Percentiles rank a stretch among this genome's conserved stretches.
These are phyloP conservation scores for Hydnomerulius pinastri DNA, from an alignment of 768 basidiomycete species.

Conservation along the genomic window DNA sequence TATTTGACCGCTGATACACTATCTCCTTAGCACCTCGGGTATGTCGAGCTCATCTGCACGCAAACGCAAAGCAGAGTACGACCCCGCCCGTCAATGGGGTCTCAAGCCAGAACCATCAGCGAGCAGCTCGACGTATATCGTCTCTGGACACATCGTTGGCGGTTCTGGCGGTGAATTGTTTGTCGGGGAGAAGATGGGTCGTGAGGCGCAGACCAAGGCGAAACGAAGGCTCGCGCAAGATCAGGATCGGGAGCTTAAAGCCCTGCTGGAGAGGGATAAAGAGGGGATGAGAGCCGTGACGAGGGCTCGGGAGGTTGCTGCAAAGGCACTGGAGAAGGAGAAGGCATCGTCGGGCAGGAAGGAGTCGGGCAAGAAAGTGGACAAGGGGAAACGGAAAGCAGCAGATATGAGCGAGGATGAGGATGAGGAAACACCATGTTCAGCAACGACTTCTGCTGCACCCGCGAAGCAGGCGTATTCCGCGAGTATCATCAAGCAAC, in stretches of 20 bases:
- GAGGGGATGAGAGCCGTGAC: slow-evolving; percentile 68
- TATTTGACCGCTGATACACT: too few species aligned
- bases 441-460: slow-evolving; percentile 7
- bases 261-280: slow-evolving; percentile 62
- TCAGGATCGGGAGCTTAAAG: slow-evolving; percentile 61
- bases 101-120: slow-evolving; percentile 53
- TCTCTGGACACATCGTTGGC: slow-evolving; percentile 76
- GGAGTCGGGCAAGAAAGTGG: slow-evolving; percentile 2
- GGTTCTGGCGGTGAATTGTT: slow-evolving; percentile 47
- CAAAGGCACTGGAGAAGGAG: slow-evolving; percentile 29
- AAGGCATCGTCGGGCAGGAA: slow-evolving; percentile 19
- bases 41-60: slow-evolving; percentile 52
- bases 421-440: slow-evolving; percentile 13
- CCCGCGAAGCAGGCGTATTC: slow-evolving; percentile 56
- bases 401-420: slow-evolving; percentile 10
- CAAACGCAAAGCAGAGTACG: slow-evolving; percentile 57
- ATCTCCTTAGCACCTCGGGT: too few species aligned
- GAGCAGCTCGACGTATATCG: slow-evolving; percentile 67
- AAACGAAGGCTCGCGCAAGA: slow-evolving; percentile 62
- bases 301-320: slow-evolving; percentile 53
- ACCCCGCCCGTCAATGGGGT: slow-evolving; percentile 76
- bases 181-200: slow-evolving; percentile 69
- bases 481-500: slow-evolving; percentile 61
- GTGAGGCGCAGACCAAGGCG: slow-evolving; percentile 78
- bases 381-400: slow-evolving; percentile 16